Evolutionary conservation across 2,329 filamentous ascomycete genomes (phyloP), one percentile per base, ranked within the genome.

Genomic region (Xylaria digitata): DNA sequence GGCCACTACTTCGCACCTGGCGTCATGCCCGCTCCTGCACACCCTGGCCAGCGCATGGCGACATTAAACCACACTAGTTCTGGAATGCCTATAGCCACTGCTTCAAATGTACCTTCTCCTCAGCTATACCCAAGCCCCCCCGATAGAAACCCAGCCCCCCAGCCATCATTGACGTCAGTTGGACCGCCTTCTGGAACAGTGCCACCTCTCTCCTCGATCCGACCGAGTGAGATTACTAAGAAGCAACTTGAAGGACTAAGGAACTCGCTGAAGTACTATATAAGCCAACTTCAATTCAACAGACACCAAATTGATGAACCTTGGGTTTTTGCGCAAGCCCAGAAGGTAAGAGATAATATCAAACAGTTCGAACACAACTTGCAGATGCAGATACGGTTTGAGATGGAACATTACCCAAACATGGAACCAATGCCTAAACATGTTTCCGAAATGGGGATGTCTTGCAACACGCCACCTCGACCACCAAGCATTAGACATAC

Each of bases 211-310:
- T 88, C 87, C n/a, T 88, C 87, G 6, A 89, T 89, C 68, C 82
- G 83, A 23, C 84, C 83, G 3, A 89, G 87, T 71, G 85, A 87
- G n/a, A 87, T 89, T 70, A 89, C 86, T 7, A 86, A 80, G 73
- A 86, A 85, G 70, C 87, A 89, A 70, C 82, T 89, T 56, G 81
- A 84, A 23, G 77, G 79, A 48, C 81, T 90, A 61, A 82, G 82
- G 46, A 72, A 75, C n/a, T 82, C 83, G n/a, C 80, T 90, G 66
- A 86, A 84, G 72, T 84, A 85, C 64, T 80, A 85, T 46, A 84
- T 89, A 68, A 84, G 87, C 66, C 87, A 90, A 70, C 76, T 90
- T 50, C 82, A 84, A 59, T 88, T 86, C 79, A 89, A 90, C 73
- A 85, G 83, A 70, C 86, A 89, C 68, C 87, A 89, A 70, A 87